Conservation (phyloP, 768 basidiomycete species). For the Aureoboletus auriporus region DNA sequence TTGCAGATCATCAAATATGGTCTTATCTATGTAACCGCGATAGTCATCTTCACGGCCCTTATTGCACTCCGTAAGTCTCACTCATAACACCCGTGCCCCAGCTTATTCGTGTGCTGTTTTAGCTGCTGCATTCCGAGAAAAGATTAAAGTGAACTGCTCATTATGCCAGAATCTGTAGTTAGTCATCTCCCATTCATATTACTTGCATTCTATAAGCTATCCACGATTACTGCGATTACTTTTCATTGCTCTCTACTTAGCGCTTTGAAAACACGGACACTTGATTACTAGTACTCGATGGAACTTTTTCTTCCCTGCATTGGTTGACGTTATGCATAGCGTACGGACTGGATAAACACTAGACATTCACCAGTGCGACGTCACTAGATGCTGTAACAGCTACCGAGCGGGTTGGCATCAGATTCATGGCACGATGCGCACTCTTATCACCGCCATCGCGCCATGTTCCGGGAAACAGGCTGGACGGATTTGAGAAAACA, state of each 20-base stretch:
- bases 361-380: not conserved
- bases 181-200: conserved; percentile 30
- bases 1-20: conserved; percentile 81
- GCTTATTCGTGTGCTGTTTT: conserved; percentile 8
- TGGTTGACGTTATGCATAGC: conserved; percentile 17
- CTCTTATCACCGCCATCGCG: conserved; percentile 16
- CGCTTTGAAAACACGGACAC: conserved; percentile 9
- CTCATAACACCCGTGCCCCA: conserved; percentile 3
- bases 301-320: conserved; percentile 10
- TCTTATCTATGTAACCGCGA: conserved; percentile 63
- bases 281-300: conserved; percentile 3
- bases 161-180: conserved; percentile 64
- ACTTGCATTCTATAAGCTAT: conserved; percentile 28
- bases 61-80: conserved; percentile 68
- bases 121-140: conserved; percentile 62
- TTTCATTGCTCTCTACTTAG: not conserved
- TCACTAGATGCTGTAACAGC: too few species aligned
- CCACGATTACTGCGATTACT: conserved; percentile 15
- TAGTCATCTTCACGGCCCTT: conserved; percentile 69
- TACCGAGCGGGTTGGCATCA: too few species aligned
- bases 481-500: conserved; percentile 5
- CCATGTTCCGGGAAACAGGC: conserved; percentile 25
- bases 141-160: conserved; percentile 57
- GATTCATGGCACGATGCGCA: not conserved
- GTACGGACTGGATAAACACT: conserved; percentile 17